Percentiles rank a stretch among this genome's conserved stretches.
Conservation (phyloP, 805 yeast genomes). For the Ogataea thermomethanolica region DNA sequence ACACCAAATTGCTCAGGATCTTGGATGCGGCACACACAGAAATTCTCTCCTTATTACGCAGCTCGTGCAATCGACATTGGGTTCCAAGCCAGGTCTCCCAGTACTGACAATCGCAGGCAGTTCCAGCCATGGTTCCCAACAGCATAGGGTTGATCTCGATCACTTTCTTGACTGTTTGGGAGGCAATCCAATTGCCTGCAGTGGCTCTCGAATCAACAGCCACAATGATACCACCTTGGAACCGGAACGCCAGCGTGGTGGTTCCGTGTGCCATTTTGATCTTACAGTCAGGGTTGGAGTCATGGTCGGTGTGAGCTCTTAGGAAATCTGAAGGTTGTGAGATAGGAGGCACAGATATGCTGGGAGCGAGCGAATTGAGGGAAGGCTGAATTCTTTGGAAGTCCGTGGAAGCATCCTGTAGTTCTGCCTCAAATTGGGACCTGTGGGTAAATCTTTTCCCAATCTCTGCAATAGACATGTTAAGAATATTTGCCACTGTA, state of each 20-base stretch:
- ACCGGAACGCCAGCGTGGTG: slow-evolving; percentile 95
- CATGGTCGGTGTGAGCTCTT: slow-evolving; percentile 97
- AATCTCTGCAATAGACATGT: slow-evolving; percentile 32
- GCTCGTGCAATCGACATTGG: slow-evolving; percentile 92
- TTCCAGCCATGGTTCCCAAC: slow-evolving; percentile 98
- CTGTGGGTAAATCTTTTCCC: slow-evolving; percentile 27
- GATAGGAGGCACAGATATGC: slow-evolving; percentile 73
- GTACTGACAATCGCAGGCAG: slow-evolving; percentile 98
- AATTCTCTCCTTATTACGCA: slow-evolving; percentile 91
- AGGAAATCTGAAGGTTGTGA: slow-evolving; percentile 87
- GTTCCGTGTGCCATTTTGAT: slow-evolving; percentile 98
- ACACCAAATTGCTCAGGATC: slow-evolving; percentile 84
- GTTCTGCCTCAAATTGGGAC: slow-evolving; percentile 24
- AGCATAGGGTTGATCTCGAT: slow-evolving; percentile 93
- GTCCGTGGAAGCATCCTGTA: slow-evolving; percentile 20
- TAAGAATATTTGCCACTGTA: slow-evolving; percentile 13
- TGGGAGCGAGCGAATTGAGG: slow-evolving; percentile 45
- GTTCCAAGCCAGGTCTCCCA: slow-evolving; percentile 99
- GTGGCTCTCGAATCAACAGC: slow-evolving; percentile 99
- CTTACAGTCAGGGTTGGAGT: slow-evolving; percentile 85
- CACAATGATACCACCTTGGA: slow-evolving; percentile 90
- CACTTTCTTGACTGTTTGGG: slow-evolving; percentile 96
- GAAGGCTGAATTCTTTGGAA: slow-evolving; percentile 17
- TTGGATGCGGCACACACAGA: slow-evolving; percentile 96
- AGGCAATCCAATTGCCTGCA: slow-evolving; percentile 97